These are phyloP conservation scores for Taxawa tesnikishii DNA, from an alignment of 2,329 filamentous ascomycete species.

Conservation along the genomic window DNA sequence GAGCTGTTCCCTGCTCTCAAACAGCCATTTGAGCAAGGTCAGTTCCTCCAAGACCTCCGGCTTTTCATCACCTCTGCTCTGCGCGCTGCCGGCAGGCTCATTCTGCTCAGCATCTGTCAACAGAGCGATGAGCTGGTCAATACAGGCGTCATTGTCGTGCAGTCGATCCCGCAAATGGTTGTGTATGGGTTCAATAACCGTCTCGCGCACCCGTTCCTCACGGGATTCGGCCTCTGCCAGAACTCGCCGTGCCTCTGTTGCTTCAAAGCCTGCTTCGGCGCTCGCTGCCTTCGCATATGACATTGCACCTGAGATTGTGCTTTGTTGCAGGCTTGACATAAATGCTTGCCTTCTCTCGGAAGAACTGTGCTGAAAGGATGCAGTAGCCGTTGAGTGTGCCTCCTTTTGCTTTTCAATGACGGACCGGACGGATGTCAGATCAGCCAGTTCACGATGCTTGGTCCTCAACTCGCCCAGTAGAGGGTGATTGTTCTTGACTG, in stretches of 20 bases:
- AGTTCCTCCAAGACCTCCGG: constrained; percentile 90
- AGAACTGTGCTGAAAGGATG: not conserved
- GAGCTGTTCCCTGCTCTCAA: constrained; percentile 80
- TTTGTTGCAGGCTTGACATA: constrained; percentile 61
- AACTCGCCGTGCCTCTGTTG: constrained; percentile 4
- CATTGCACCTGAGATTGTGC: constrained; percentile 67
- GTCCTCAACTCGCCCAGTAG: constrained; percentile 68
- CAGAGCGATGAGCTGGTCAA: constrained; percentile 52
- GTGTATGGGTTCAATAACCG: constrained; percentile 74
- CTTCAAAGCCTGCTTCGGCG: constrained; percentile 37
- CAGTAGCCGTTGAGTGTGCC: constrained; percentile 24
- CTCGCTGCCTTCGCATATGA: constrained; percentile 70
- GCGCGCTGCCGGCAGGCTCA: constrained; percentile 55
- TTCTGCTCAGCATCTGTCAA: constrained; percentile 1
- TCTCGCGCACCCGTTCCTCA: constrained; percentile 50
- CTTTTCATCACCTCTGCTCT: constrained; percentile 90
- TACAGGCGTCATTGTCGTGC: constrained; percentile 59
- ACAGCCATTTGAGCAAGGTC: constrained; percentile 92
- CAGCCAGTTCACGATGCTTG: constrained; percentile 60
- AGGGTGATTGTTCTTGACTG: constrained; percentile 91
- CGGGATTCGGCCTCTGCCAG: constrained; percentile 50
- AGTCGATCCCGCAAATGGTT: constrained; percentile 68
- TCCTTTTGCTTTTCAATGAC: constrained; percentile 1
- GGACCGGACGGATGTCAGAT: constrained; percentile 24
- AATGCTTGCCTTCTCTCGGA: constrained; percentile 34